Percentiles rank a stretch among this genome's conserved stretches.
These are phyloP conservation scores for Phytophthora macrochlamydospora DNA, from an alignment of 352 stramenopile genomes.

Conservation along the genomic window DNA sequence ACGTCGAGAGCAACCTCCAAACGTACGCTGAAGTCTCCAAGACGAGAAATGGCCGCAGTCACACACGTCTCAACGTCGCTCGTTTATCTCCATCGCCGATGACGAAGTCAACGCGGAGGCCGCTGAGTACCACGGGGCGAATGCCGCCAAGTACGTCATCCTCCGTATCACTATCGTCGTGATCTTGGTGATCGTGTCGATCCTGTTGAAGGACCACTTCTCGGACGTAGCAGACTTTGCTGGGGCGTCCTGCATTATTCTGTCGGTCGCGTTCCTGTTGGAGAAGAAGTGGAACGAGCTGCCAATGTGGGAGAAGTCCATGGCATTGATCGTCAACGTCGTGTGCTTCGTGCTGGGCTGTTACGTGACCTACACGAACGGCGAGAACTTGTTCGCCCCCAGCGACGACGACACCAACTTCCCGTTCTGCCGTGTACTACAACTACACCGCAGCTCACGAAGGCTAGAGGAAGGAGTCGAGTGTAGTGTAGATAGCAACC, in stretches of 20 bases:
- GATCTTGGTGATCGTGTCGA: constrained; percentile 36
- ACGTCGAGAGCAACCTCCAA: constrained; percentile 27
- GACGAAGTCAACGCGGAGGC: constrained; percentile 16
- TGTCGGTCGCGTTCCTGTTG: constrained; percentile 47
- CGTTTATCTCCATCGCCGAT: constrained; percentile 47
- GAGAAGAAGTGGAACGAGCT: constrained; percentile 34
- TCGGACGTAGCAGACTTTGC: constrained; percentile 46
- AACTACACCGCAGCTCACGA: constrained; percentile 45
- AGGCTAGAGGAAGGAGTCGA: constrained; percentile 7
- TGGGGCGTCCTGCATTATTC: constrained; percentile 46
- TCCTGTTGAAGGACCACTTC: constrained; percentile 55
- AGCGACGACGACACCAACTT: constrained; percentile 28
- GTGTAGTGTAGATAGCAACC: no score
- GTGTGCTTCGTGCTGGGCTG: constrained; percentile 36
- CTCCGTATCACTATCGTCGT: constrained; percentile 42
- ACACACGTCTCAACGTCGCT: constrained; percentile 24
- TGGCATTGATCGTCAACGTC: constrained; percentile 25
- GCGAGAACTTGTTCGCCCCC: constrained; percentile 33
- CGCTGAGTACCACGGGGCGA: constrained; percentile 39
- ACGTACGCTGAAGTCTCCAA: constrained; percentile 13
- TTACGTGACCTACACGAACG: constrained; percentile 38
- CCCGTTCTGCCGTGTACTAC: constrained; percentile 49
- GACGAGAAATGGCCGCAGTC: constrained; percentile 20
- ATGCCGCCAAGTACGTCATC: constrained; percentile 43
- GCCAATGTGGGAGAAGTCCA: constrained; percentile 35